Percentiles rank a stretch among this genome's conserved stretches.
Evolutionary conservation across 2,329 filamentous ascomycete genomes (phyloP).

Genomic region (Trichoderma pleuroti): DNA sequence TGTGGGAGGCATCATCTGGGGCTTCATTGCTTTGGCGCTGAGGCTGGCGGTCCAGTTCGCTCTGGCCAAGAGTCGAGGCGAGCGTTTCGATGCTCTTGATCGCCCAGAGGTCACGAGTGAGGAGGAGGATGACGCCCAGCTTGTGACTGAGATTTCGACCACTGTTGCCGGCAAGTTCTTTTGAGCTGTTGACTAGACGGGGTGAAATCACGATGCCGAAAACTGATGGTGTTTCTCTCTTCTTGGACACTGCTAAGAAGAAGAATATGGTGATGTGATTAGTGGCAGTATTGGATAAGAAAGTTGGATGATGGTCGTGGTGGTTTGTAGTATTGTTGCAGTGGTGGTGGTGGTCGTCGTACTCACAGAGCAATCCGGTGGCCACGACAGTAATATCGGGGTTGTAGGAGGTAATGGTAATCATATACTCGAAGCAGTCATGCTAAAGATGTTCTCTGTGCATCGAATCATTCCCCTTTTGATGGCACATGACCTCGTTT

Average conservation of each 20-base stretch:
- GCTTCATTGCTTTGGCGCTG: slow-evolving; percentile 57
- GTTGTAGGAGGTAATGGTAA: neutral
- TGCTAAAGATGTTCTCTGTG: neutral
- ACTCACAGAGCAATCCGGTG: neutral
- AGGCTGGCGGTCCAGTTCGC: slow-evolving; percentile 59
- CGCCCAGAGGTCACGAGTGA: slow-evolving; percentile 36
- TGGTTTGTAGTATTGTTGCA: neutral
- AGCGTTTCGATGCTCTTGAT: slow-evolving; percentile 66
- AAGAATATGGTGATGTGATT: neutral
- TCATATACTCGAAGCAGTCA: neutral
- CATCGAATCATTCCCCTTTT: neutral
- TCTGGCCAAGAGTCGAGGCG: slow-evolving; percentile 54
- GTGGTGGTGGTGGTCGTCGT: neutral
- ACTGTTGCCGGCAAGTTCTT: slow-evolving; percentile 53
- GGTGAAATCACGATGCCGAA: neutral
- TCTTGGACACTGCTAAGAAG: neutral
- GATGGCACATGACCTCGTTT: neutral
- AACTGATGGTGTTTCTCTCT: neutral
- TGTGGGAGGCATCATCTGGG: slow-evolving; percentile 70
- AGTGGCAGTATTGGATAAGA: neutral
- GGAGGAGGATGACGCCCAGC: slow-evolving; percentile 30
- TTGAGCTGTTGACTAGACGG: slow-evolving; percentile 28
- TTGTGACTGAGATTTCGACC: slow-evolving; percentile 13
- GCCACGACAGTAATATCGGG: neutral
- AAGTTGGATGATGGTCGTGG: neutral